A percentile compares a stretch with the other conserved stretches of the same genome.
phyloP scores from a whole-genome alignment of 75 land plant species.

The Cunninghamia lanceolata region DNA sequence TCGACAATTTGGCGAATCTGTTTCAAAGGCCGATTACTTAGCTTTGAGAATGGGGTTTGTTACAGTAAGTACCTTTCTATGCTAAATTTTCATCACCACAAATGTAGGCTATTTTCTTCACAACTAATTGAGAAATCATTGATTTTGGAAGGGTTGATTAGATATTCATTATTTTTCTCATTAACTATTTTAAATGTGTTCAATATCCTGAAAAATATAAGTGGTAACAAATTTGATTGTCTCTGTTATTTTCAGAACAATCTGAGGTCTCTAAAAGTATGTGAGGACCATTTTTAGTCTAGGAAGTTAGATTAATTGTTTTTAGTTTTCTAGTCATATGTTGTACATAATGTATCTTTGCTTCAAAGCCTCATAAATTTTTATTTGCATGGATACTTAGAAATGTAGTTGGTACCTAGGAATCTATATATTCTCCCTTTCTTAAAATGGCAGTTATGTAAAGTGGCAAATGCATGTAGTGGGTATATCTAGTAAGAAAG shows the following conservation, averaged over 20 bases:
- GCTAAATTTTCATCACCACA: not conserved
- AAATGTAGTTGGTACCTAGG: not conserved
- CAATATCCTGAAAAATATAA: not conserved
- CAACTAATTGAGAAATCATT: not conserved
- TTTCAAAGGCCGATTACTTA: constrained; percentile 75
- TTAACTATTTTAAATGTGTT: not conserved
- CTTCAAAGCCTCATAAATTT: not conserved
- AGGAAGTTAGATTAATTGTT: not conserved
- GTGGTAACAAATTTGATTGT: not conserved
- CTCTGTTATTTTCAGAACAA: not conserved
- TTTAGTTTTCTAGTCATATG: not conserved
- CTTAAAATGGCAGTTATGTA: not conserved
- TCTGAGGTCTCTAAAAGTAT: no score
- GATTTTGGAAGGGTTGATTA: not conserved
- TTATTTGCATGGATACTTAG: not conserved
- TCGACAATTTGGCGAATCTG: constrained; percentile 81
- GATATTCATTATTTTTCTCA: not conserved
- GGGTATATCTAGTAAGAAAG: not conserved
- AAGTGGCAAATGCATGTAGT: not conserved
- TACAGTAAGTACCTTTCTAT: constrained; percentile 30
- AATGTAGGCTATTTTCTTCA: not conserved
- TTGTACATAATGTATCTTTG: not conserved
- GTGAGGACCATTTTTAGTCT: not conserved
- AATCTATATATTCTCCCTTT: not conserved
- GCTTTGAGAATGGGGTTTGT: constrained; percentile 78